phyloP scores from a whole-genome alignment of 2,329 filamentous ascomycete genomes.

The Calycina marina region DNA sequence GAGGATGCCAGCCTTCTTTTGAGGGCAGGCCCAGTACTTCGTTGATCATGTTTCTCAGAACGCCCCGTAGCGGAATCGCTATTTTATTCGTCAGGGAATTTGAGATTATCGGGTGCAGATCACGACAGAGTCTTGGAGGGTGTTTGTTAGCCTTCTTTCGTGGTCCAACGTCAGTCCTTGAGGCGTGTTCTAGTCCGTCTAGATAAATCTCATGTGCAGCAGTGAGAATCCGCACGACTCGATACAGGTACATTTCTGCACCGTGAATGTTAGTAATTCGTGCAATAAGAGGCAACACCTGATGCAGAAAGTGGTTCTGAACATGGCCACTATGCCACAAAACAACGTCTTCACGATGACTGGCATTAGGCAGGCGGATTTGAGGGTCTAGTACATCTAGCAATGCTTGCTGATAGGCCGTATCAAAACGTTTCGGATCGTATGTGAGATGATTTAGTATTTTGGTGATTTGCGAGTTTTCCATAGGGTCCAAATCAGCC shows the following conservation, averaged over 20 bases:
- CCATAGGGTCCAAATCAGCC: slow-evolving; percentile 26
- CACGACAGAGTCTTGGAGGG: slow-evolving; percentile 25
- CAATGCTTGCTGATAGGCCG: slow-evolving; percentile 35
- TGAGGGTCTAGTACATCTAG: slow-evolving; percentile 36
- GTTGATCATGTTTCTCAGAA: slow-evolving; percentile 38
- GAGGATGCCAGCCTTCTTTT: slow-evolving; percentile 5
- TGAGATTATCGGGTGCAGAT: slow-evolving; percentile 49
- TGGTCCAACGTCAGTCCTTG: slow-evolving; percentile 23
- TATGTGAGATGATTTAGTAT: slow-evolving; percentile 18
- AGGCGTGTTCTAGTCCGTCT: slow-evolving; percentile 37
- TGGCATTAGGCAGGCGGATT: slow-evolving; percentile 31
- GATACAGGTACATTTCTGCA: slow-evolving; percentile 31
- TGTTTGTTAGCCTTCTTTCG: slow-evolving; percentile 35
- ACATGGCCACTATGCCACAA: slow-evolving; percentile 48
- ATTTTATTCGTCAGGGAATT: slow-evolving; percentile 44
- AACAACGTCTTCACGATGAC: slow-evolving; percentile 39
- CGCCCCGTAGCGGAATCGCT: slow-evolving; percentile 35
- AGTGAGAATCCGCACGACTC: slow-evolving; percentile 42
- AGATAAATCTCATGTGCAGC: slow-evolving; percentile 43
- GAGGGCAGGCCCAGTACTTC: slow-evolving; percentile 28
- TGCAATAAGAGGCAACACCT: slow-evolving; percentile 41
- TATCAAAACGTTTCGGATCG: slow-evolving; percentile 7
- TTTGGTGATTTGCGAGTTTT: neutral
- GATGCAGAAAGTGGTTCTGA: slow-evolving; percentile 42
- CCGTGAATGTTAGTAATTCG: slow-evolving; percentile 24